Conservation (phyloP, 2,329 filamentous ascomycete species). For the Leptographium procerum region DNA sequence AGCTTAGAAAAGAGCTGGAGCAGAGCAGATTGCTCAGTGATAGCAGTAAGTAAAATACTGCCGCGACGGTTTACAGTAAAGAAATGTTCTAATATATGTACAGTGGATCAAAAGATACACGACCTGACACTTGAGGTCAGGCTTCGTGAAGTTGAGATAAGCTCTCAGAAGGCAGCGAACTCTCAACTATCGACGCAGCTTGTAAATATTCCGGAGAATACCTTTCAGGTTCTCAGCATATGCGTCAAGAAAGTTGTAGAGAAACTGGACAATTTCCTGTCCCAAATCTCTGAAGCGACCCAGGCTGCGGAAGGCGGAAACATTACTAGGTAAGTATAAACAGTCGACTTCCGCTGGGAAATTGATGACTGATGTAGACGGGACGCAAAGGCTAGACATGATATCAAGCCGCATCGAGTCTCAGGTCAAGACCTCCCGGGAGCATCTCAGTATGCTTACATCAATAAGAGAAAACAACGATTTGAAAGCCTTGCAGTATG, state of each 20-base stretch:
- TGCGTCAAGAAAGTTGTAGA: slow-evolving; percentile 9
- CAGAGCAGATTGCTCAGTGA: slow-evolving; percentile 7
- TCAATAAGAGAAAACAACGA: neutral
- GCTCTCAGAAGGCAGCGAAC: slow-evolving; percentile 1
- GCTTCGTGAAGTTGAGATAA: slow-evolving; percentile 5
- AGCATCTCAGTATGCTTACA: neutral
- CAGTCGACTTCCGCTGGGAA: neutral
- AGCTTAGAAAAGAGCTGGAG: slow-evolving; percentile 17
- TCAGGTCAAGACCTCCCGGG: neutral
- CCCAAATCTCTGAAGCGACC: neutral
- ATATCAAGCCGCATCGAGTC: neutral
- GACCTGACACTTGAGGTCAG: neutral
- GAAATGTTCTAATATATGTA: neutral
- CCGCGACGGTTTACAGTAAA: neutral
- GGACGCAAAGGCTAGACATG: neutral
- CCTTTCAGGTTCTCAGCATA: slow-evolving; percentile 7
- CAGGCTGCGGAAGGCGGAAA: neutral
- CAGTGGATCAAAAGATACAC: slow-evolving; percentile 5
- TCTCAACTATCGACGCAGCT: slow-evolving; percentile 2
- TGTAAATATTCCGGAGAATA: slow-evolving; percentile 7
- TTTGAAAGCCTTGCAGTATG: neutral
- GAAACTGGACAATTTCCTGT: slow-evolving; percentile 3
- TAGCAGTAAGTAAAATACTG: neutral
- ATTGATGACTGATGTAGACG: neutral
- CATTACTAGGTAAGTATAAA: slow-evolving; percentile 2